A percentile compares a stretch with the other conserved stretches of the same genome.
Conservation (phyloP, 1,284 basidiomycete genomes). For the Vanrija humicola region DNA sequence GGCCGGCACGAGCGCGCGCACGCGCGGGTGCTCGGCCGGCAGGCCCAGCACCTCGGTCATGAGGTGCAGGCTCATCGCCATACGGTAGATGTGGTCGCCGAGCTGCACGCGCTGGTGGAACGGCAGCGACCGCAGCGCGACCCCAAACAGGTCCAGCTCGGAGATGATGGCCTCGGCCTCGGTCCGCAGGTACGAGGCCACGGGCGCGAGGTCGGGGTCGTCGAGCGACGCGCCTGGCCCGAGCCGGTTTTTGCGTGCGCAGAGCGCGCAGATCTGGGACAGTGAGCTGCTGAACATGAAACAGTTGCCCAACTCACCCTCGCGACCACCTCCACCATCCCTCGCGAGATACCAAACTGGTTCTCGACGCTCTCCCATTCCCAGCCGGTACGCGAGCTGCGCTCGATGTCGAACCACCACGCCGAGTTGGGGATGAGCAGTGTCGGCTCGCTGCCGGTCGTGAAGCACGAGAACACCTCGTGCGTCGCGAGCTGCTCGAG, state of each 20-base stretch:
- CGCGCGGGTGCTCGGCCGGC: neutral
- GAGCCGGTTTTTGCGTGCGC: slow-evolving; percentile 7
- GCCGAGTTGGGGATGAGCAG: slow-evolving; percentile 8
- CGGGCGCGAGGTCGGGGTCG: slow-evolving; percentile 7
- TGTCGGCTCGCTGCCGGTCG: slow-evolving; percentile 17
- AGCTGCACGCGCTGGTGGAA: slow-evolving; percentile 15
- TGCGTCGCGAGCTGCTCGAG: slow-evolving; percentile 22
- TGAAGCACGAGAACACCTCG: slow-evolving; percentile 20
- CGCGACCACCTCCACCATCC: slow-evolving; percentile 19
- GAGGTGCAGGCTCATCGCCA: slow-evolving; percentile 13
- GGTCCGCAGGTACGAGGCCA: slow-evolving; percentile 1
- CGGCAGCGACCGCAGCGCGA: slow-evolving; percentile 5
- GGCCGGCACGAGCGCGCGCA: slow-evolving; percentile 1
- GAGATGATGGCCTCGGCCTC: slow-evolving; percentile 7
- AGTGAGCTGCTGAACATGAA: neutral
- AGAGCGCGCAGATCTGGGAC: neutral
- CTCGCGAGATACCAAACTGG: slow-evolving; percentile 17
- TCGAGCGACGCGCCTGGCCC: neutral
- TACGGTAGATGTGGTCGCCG: slow-evolving; percentile 22
- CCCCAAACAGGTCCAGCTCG: slow-evolving; percentile 7
- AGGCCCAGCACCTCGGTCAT: slow-evolving; percentile 14
- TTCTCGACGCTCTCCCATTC: slow-evolving; percentile 20
- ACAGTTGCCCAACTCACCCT: slow-evolving; percentile 4
- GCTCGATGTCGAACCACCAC: slow-evolving; percentile 19
- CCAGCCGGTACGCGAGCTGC: slow-evolving; percentile 4